A percentile compares a stretch with the other conserved stretches of the same genome.
Conservation (phyloP, 2,329 filamentous ascomycete genomes). For the Bipolaris bicolor region DNA sequence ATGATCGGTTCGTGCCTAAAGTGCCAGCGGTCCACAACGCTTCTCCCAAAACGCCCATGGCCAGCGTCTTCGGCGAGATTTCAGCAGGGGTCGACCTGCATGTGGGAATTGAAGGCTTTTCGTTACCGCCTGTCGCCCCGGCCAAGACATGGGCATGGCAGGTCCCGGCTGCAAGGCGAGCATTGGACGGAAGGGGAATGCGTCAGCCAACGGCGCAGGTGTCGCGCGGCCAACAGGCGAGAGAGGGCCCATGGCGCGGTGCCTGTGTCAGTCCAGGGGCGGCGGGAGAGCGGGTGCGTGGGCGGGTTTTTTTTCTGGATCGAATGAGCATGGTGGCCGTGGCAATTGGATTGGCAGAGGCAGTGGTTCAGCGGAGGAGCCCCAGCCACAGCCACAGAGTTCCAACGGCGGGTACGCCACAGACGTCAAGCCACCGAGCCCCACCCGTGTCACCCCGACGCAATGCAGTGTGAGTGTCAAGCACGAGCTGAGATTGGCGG, state of each 20-base stretch:
- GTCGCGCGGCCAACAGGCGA: too few relatives aligned
- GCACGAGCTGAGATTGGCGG: neutral
- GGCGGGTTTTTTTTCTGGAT: too few relatives aligned
- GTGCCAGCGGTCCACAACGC: conserved; percentile 15
- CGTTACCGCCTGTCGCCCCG: conserved; percentile 29
- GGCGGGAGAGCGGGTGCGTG: too few relatives aligned
- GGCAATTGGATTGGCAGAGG: too few relatives aligned
- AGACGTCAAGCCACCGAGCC: conserved; percentile 25
- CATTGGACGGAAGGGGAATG: neutral
- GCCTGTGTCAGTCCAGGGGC: too few relatives aligned
- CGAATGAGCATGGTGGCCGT: too few relatives aligned
- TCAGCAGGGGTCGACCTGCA: conserved; percentile 29
- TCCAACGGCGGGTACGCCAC: conserved; percentile 29
- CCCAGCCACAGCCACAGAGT: conserved; percentile 14
- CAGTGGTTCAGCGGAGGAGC: neutral
- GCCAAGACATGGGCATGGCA: conserved; percentile 4
- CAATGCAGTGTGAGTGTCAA: neutral
- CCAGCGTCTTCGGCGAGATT: conserved; percentile 26
- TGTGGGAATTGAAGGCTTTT: conserved; percentile 22
- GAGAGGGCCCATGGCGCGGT: too few relatives aligned
- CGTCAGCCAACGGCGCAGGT: too few relatives aligned
- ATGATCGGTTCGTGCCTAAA: conserved; percentile 23
- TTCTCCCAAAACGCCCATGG: conserved; percentile 25
- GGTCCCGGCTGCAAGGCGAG: neutral
- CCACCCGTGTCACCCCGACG: conserved; percentile 19